Evolutionary conservation across 495 filamentous ascomycete species (phyloP).

Genomic region (Hypoxylon trugodes): DNA sequence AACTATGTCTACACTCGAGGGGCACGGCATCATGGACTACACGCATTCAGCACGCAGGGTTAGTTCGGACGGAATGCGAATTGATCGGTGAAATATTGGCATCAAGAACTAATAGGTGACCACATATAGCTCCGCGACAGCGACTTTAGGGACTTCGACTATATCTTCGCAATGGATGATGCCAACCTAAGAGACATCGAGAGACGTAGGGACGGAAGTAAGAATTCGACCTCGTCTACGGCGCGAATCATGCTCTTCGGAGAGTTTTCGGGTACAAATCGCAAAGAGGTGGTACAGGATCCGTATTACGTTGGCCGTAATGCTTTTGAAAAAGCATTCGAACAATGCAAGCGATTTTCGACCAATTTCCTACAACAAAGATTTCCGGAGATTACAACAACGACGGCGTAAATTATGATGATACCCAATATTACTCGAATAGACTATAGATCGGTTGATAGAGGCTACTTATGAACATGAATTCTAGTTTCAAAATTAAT

Average conservation of each 20-base stretch:
- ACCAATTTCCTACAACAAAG: slow-evolving; percentile 70
- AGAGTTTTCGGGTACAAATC: slow-evolving; percentile 73
- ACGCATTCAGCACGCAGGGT: slow-evolving; percentile 81
- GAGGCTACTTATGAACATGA: not conserved
- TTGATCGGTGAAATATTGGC: not conserved
- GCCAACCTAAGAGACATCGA: slow-evolving; percentile 79
- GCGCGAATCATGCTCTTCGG: slow-evolving; percentile 83
- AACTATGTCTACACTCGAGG: slow-evolving; percentile 81
- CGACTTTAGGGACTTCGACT: slow-evolving; percentile 87
- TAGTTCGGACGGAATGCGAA: slow-evolving; percentile 18
- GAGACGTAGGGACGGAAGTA: slow-evolving; percentile 63
- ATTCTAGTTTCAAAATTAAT: not conserved
- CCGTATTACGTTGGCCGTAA: slow-evolving; percentile 89
- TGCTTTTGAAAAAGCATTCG: slow-evolving; percentile 86
- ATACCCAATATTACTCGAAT: slow-evolving; percentile 20
- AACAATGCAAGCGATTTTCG: slow-evolving; percentile 83
- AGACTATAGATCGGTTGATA: slow-evolving; percentile 13
- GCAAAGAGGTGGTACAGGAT: slow-evolving; percentile 79
- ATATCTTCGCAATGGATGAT: slow-evolving; percentile 93
- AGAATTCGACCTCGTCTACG: slow-evolving; percentile 49
- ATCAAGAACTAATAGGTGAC: not conserved
- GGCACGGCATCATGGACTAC: slow-evolving; percentile 79
- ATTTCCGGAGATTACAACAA: slow-evolving; percentile 52
- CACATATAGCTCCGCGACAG: slow-evolving; percentile 46
- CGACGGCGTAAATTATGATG: slow-evolving; percentile 12